phyloP scores from a whole-genome alignment of 2,329 filamentous ascomycete genomes.

The Calonectria multiphialidica region DNA sequence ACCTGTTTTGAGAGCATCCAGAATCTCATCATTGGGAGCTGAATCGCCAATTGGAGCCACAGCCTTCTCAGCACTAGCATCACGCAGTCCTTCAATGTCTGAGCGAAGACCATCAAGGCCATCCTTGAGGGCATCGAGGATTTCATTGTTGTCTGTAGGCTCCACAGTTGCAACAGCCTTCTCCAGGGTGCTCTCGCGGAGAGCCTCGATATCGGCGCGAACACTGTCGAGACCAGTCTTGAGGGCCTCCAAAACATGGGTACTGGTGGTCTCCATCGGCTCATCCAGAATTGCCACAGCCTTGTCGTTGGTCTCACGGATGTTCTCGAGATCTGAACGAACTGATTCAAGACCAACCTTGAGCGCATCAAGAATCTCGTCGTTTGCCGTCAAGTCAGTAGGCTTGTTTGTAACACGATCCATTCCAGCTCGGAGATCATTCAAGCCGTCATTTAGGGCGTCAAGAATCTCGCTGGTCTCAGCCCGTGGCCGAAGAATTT shows the following conservation, averaged over 20 bases:
- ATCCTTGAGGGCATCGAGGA: slow-evolving; percentile 72
- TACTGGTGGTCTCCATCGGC: slow-evolving; percentile 71
- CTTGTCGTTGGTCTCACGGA: slow-evolving; percentile 71
- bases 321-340: slow-evolving; percentile 80
- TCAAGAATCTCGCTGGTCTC: slow-evolving; percentile 92
- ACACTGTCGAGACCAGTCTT: slow-evolving; percentile 84
- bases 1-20: slow-evolving; percentile 85
- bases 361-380: slow-evolving; percentile 90
- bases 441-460: slow-evolving; percentile 88
- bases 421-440: slow-evolving; percentile 80
- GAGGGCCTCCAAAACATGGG: slow-evolving; percentile 89
- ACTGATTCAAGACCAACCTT: slow-evolving; percentile 84
- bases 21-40: slow-evolving; percentile 84
- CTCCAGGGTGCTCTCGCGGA: slow-evolving; percentile 69
- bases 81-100: slow-evolving; percentile 57
- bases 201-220: slow-evolving; percentile 80
- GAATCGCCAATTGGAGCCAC: slow-evolving; percentile 74
- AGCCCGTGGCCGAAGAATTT: slow-evolving; percentile 75
- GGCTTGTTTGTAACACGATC: slow-evolving; percentile 84
- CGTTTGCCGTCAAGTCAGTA: slow-evolving; percentile 83
- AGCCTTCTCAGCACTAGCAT: slow-evolving; percentile 69
- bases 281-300: slow-evolving; percentile 58
- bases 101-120: slow-evolving; percentile 39
- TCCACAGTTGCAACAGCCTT: slow-evolving; percentile 53
- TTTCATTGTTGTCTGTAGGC: slow-evolving; percentile 72